A percentile compares a stretch with the other conserved stretches of the same genome.
These are phyloP conservation scores for Plenodomus tracheiphilus DNA, from an alignment of 2,329 filamentous ascomycete genomes.

Conservation along the genomic window DNA sequence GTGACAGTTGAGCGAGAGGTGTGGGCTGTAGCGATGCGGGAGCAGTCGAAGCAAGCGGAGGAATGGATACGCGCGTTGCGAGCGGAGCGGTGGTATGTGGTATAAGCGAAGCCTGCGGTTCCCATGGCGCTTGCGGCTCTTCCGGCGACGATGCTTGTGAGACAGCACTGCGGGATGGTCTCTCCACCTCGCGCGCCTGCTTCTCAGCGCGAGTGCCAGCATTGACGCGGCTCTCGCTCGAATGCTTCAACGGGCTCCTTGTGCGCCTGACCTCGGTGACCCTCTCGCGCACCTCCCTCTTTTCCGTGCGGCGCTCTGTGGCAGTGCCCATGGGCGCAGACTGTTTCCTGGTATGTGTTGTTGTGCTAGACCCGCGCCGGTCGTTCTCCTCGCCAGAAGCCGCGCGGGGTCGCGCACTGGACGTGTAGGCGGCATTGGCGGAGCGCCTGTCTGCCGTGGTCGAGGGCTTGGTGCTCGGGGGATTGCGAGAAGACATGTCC, in stretches of 20 bases:
- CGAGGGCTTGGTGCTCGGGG: conserved; percentile 32
- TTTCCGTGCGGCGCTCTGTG: conserved; percentile 40
- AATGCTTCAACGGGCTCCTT: conserved; percentile 43
- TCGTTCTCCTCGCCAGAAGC: conserved; percentile 40
- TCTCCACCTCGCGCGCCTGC: conserved; percentile 27
- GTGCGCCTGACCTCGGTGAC: conserved; percentile 41
- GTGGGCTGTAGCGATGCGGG: conserved; percentile 70
- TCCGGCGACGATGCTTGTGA: conserved; percentile 29
- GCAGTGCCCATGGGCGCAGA: conserved; percentile 24
- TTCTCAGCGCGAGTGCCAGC: conserved; percentile 39
- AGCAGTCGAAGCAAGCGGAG: conserved; percentile 66
- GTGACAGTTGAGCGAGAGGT: conserved; percentile 69
- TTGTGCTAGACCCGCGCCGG: conserved; percentile 23
- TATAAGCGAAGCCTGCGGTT: conserved; percentile 75
- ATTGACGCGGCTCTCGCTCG: conserved; percentile 38
- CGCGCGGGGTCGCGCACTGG: conserved; percentile 43
- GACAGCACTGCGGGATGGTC: conserved; percentile 23
- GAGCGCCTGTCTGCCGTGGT: conserved; percentile 37
- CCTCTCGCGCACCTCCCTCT: conserved; percentile 40
- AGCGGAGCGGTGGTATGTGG: conserved; percentile 72
- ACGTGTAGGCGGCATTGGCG: conserved; percentile 35
- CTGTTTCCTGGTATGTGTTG: conserved; percentile 35
- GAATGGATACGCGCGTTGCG: conserved; percentile 66
- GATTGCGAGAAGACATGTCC: conserved; percentile 38
- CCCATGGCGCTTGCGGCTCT: conserved; percentile 62